phyloP scores from a whole-genome alignment of 805 yeast genomes.

The Ogataea trehaloabstinens region DNA sequence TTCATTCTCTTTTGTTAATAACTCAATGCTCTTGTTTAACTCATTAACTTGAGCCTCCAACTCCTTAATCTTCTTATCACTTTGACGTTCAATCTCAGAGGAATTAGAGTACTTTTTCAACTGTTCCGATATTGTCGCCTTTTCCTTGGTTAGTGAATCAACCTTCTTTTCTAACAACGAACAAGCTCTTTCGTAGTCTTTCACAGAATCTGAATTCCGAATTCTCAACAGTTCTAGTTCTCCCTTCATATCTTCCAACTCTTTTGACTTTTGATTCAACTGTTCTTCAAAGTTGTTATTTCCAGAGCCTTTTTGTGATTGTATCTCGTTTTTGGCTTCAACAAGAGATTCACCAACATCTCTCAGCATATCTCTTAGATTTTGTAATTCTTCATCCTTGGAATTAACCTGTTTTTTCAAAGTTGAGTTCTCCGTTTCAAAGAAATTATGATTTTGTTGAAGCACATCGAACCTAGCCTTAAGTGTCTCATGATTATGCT shows the following conservation, averaged over 20 bases:
- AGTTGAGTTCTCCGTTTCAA: constrained; percentile 2
- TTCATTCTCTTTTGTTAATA: constrained; percentile 27
- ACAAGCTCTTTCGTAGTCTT: constrained; percentile 33
- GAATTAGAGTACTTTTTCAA: constrained; percentile 6
- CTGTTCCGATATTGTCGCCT: constrained; percentile 5
- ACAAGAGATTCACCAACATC: constrained; percentile 81
- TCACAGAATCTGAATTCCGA: constrained; percentile 36
- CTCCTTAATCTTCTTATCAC: constrained; percentile 17
- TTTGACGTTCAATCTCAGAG: constrained; percentile 10
- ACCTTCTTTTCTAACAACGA: constrained; percentile 24
- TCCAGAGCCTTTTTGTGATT: constrained; percentile 30
- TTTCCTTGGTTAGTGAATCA: constrained; percentile 16
- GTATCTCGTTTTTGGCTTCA: constrained; percentile 58
- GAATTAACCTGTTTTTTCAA: constrained; percentile 31
- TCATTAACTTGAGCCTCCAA: constrained; percentile 18
- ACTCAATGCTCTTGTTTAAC: constrained; percentile 18
- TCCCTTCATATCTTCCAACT: constrained; percentile 18
- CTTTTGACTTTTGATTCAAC: constrained; percentile 12
- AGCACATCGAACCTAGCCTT: constrained; percentile 11
- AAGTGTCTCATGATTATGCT: constrained; percentile 22
- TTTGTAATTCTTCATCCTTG: constrained; percentile 63
- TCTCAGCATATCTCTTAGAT: constrained; percentile 70
- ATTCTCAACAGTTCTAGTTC: constrained; percentile 32
- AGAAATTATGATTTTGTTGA: constrained; percentile 10
- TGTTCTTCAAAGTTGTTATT: constrained; percentile 1